Base-by-base conservation (phyloP, 2,329 filamentous ascomycete species). In the Aspergillus arachidicola region DNA sequence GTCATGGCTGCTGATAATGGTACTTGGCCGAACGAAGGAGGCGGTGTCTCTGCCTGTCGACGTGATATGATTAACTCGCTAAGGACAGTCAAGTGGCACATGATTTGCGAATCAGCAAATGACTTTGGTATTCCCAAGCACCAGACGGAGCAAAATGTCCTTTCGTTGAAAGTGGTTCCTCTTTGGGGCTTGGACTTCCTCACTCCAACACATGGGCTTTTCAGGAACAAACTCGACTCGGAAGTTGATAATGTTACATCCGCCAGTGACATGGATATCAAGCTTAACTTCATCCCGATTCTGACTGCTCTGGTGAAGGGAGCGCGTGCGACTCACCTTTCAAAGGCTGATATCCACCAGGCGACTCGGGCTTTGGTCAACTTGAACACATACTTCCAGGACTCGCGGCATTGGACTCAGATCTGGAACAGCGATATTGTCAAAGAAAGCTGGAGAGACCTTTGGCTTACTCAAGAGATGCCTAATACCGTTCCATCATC, bases 61-160 rank as follows among this genome's bases (percentile, higher is more conserved):
- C 79, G 84, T 50, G 84, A 86, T 68, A 78, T 86, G 71, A 83
- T 86, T 70, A 84, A 86, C 67, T 82, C 81, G 16, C 80, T 85
- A 64, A 77, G 78, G 50, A 84, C 82, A 0, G 84, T 86, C 66
- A 81, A 83, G 61, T 85, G 84, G 76, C 83, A 86, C 67, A 84
- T 85, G 67, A 75, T 86, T 50, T 83, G 82, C 56, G 84, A 86
- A 73, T 82, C 82, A 6, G 84, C 84, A 10, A 85, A 85, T 67
- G 84, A 86, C 63, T 86, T 81, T 64, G 84, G 84, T 34, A 79
- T 85, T 23, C 84, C 84, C 6, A 81, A 84, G 21, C 84, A 85
- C 71, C 84, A 86, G 70, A 83, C 84, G 0, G 84, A 86, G 72
- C 80, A 80, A 67, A 86, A 85, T 61, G 79, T 86, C 11, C 82